phyloP scores from a whole-genome alignment of 176 grass and related monocot genomes.

The Oryza officinalis region DNA sequence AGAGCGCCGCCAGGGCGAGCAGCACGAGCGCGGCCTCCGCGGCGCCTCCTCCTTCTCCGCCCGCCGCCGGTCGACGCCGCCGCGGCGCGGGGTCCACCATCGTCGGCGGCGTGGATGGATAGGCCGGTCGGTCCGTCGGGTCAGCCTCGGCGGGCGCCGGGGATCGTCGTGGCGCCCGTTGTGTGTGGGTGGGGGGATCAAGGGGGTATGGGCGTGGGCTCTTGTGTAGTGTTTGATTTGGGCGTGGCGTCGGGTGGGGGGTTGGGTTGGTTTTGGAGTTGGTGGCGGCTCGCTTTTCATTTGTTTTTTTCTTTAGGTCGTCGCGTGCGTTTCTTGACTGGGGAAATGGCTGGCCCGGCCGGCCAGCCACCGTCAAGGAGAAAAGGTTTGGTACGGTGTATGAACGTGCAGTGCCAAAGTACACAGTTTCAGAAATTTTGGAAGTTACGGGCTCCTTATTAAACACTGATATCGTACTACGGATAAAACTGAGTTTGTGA shows the following conservation, averaged over 20 bases:
- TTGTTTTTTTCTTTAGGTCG: neutral
- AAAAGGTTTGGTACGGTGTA: no score
- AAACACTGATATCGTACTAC: no score
- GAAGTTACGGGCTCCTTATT: no score
- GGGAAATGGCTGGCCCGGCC: neutral
- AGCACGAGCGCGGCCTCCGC: conserved; percentile 54
- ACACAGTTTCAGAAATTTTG: no score
- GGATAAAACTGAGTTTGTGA: no score
- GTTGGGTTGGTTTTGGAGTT: neutral
- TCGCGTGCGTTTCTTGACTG: neutral
- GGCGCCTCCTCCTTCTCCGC: neutral
- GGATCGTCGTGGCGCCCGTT: conserved; percentile 15
- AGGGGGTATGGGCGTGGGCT: neutral
- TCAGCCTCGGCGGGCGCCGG: conserved; percentile 35
- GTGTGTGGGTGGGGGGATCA: no score
- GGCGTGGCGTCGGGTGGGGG: neutral
- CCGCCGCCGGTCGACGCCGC: neutral
- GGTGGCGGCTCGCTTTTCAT: neutral
- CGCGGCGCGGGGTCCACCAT: conserved; percentile 29
- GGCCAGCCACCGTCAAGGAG: no score
- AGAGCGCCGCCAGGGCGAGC: conserved; percentile 64
- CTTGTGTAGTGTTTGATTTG: neutral
- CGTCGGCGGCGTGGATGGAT: neutral
- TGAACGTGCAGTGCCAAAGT: neutral
- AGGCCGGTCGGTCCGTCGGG: neutral